Base-by-base conservation (phyloP, 2,329 filamentous ascomycete species). In the Fusarium sp. region DNA sequence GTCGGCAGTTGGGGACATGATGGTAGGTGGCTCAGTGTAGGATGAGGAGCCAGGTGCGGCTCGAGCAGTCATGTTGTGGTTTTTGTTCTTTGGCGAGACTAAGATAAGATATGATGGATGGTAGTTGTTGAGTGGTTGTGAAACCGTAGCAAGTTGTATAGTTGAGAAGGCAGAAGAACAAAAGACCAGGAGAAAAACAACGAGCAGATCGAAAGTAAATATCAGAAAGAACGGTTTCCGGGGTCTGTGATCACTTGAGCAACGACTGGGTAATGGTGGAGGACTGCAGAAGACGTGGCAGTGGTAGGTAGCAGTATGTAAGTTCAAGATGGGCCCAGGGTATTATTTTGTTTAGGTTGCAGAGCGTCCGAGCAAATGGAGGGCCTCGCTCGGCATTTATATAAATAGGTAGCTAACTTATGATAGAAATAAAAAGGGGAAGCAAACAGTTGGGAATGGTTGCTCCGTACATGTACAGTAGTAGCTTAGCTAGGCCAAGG, bases 31-130 rank as follows among this genome's bases (percentile, higher is more conserved):
- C 49, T 79, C 75, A 42, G 69, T 66, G 59, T 73, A 70, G 54
- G 73, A 32, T 44, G 76, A 68, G 38, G 42, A 63, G 54, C 60
- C 59, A 40, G 75, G 61, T 64, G 66, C 66, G 55, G 67, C 59
- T 61, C 72, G 55, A 34, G 69, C 66, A 24, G 76, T 73, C 77
- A 79, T 66, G 63, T 76, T 49, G 32, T 71, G 58, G 58, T 47
- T 58, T 62, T 57, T 49, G 50, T 52, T 71, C 8, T 43, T 27
- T 55, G 29, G n/a, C 50, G 20, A 15, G 25, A 34, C 57, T 25
- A 25, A 27, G 47, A 43, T 12, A 38, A 12, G 45, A 20, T 50
- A 44, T 47, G 52, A 46, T 54, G 29, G 18, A 16, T 27, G n/a
- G 16, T 27, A 64, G 38, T 38, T 46, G 38, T 38, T 47, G 46